phyloP scores from a whole-genome alignment of 2,329 filamentous ascomycete species.

The Cytospora leucostoma region DNA sequence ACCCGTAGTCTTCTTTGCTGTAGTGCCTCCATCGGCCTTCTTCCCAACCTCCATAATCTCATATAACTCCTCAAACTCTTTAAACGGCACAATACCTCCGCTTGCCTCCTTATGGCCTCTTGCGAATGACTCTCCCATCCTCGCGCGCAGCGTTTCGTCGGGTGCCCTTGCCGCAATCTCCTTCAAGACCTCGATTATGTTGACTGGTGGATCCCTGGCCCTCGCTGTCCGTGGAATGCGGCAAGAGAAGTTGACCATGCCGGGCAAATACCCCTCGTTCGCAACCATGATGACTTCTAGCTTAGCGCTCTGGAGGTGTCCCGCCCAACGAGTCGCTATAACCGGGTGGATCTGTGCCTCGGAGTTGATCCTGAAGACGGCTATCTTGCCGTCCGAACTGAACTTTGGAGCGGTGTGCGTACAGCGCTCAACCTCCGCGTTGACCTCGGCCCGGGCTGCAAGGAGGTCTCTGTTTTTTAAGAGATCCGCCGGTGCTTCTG shows the following conservation, averaged over 20 bases:
- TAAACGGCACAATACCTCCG: conserved; percentile 61
- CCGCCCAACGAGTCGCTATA: conserved; percentile 68
- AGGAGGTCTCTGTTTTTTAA: conserved; percentile 50
- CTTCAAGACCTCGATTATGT: conserved; percentile 62
- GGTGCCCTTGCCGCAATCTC: conserved; percentile 49
- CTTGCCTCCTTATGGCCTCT: conserved; percentile 68
- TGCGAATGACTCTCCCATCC: conserved; percentile 65
- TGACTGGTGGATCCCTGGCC: conserved; percentile 55
- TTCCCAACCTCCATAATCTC: conserved; percentile 59
- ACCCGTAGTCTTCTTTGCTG: conserved; percentile 29
- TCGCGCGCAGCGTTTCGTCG: conserved; percentile 43
- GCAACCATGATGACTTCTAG: conserved; percentile 67
- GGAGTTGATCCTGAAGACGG: conserved; percentile 62
- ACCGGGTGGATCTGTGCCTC: conserved; percentile 65
- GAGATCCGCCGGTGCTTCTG: conserved; percentile 53
- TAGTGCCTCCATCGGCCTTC: conserved; percentile 43
- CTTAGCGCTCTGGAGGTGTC: conserved; percentile 57
- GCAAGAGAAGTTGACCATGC: conserved; percentile 68
- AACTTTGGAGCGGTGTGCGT: conserved; percentile 65
- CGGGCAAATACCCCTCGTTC: conserved; percentile 65
- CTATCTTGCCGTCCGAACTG: conserved; percentile 61
- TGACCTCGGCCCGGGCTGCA: conserved; percentile 59
- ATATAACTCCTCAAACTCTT: conserved; percentile 67
- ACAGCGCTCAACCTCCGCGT: conserved; percentile 61
- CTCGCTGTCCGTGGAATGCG: conserved; percentile 60